Evolutionary conservation across 108 stramenopile genomes (phyloP), one percentile per base, ranked within the genome.

Genomic region (Nitzschia sp.): DNA sequence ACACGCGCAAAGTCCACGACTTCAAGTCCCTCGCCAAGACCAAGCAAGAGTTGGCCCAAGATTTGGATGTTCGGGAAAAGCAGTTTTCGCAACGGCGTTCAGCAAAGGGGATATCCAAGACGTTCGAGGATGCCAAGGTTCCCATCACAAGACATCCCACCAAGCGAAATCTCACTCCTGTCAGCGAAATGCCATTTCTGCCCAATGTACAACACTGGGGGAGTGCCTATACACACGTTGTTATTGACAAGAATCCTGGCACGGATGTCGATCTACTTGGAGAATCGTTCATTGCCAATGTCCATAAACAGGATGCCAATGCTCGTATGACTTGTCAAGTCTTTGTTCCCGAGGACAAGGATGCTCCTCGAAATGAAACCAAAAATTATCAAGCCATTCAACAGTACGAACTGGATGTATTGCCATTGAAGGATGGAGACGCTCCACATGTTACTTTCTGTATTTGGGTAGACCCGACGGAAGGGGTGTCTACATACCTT

Each of bases 21-120:
- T 94, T 94, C 77, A 94, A 86, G 52, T 85, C 84, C 0, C 67
- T 94, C 67, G 92, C 89, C 22, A 61, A 84, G 41, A 87, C 86
- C 5, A 89, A 94, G 57, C 72, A 75, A 56, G 58, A 83, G 24
- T 22, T 78, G 10, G 79, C 60, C 7, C 51, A 64, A 22, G 83
- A 84, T 51, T 44, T 84, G 58, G 76, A 79, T 21, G 43, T 63
- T n/a, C 82, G 82, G 42, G 77, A 82, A 37, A 57, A 70, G 24
- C 53, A 54, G 22, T 70, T 74, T 57, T 76, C 80, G 50, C 57
- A 70, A 40, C 72, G 76, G 10, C 71, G 81, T 20, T 77, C 78
- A n/a, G 72, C 55, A 2, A 25, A 48, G 19, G 80, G 68, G 10
- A 74, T 86, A 9, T 38, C 55, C 20, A 79, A 76, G 38, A 72